These are phyloP conservation scores for Yamadazyma mexicana DNA, from an alignment of 1,139 yeast genomes.

Conservation along the genomic window DNA sequence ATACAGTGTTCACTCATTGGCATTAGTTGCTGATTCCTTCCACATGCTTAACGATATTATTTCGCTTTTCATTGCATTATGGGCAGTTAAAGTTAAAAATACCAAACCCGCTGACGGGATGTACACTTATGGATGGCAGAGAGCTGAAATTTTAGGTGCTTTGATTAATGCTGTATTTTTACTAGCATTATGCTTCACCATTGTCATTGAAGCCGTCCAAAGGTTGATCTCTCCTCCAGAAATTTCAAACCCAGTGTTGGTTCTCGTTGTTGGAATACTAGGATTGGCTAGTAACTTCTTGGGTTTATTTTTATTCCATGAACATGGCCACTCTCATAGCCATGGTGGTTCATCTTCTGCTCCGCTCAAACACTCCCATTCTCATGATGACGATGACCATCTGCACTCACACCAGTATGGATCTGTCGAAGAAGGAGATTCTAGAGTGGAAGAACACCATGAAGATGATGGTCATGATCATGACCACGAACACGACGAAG, in stretches of 20 bases:
- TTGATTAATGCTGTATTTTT: constrained; percentile 89
- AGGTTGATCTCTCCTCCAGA: constrained; percentile 80
- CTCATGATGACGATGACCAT: constrained; percentile 22
- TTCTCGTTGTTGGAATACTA: constrained; percentile 76
- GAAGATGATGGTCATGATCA: constrained; percentile 6
- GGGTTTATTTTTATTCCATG: constrained; percentile 88
- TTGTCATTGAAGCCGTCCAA: constrained; percentile 89
- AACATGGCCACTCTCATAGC: constrained; percentile 73
- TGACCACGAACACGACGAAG: background rate
- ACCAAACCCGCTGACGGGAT: constrained; percentile 80
- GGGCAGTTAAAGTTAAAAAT: constrained; percentile 94
- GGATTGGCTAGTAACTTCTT: constrained; percentile 81
- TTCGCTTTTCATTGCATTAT: constrained; percentile 83
- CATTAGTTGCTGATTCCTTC: constrained; percentile 92
- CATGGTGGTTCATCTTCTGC: constrained; percentile 50
- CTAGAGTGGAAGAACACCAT: background rate
- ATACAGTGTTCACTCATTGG: constrained; percentile 87
- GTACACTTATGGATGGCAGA: constrained; percentile 94
- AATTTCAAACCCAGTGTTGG: constrained; percentile 76
- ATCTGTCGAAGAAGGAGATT: background rate
- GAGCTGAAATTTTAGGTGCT: constrained; percentile 95
- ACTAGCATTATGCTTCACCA: constrained; percentile 88
- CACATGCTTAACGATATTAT: constrained; percentile 96
- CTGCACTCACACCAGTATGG: constrained; percentile 3
- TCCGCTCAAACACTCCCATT: constrained; percentile 25